A percentile compares a stretch with the other conserved stretches of the same genome.
Evolutionary conservation across 2,329 filamentous ascomycete genomes (phyloP).

Genomic region (Talaromyces islandicus): DNA sequence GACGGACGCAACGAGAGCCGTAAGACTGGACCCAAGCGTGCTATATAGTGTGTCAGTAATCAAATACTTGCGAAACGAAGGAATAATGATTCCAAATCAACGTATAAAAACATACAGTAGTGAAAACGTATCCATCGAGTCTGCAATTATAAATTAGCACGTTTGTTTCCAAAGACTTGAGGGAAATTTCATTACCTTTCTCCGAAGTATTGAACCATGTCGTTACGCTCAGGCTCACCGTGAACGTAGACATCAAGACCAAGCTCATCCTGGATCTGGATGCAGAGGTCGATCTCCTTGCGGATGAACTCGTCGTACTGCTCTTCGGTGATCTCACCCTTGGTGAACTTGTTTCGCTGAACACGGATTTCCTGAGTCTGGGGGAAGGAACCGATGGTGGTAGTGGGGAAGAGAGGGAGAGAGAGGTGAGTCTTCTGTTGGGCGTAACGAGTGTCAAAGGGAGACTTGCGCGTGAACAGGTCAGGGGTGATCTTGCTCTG

Average conservation of each 20-base stretch:
- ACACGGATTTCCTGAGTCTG: conserved; percentile 98
- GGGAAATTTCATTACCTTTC: conserved; percentile 48
- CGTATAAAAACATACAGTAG: conserved; percentile 48
- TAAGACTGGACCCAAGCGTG: conserved; percentile 99
- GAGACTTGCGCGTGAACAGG: conserved; percentile 88
- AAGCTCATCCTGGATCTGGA: conserved; percentile 97
- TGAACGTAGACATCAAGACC: conserved; percentile 95
- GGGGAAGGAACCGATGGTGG: conserved; percentile 98
- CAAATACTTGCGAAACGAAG: background rate
- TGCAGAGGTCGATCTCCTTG: conserved; percentile 92
- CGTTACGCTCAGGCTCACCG: conserved; percentile 98
- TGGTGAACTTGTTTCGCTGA: conserved; percentile 96
- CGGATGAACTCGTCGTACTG: conserved; percentile 99
- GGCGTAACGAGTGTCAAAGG: conserved; percentile 76
- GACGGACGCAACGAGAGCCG: conserved; percentile 95
- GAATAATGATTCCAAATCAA: background rate
- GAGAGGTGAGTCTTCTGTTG: conserved; percentile 89
- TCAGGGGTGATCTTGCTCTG: conserved; percentile 78
- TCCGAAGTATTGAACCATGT: conserved; percentile 99
- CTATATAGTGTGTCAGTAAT: background rate
- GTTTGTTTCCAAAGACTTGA: background rate
- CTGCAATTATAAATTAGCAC: conserved; percentile 24
- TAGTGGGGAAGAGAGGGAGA: conserved; percentile 95
- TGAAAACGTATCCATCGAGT: conserved; percentile 95
- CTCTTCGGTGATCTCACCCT: conserved; percentile 86